Percentiles rank a stretch among this genome's conserved stretches.
phyloP scores from a whole-genome alignment of 2,329 filamentous ascomycete genomes.

The Paramyrothecium sp. region DNA sequence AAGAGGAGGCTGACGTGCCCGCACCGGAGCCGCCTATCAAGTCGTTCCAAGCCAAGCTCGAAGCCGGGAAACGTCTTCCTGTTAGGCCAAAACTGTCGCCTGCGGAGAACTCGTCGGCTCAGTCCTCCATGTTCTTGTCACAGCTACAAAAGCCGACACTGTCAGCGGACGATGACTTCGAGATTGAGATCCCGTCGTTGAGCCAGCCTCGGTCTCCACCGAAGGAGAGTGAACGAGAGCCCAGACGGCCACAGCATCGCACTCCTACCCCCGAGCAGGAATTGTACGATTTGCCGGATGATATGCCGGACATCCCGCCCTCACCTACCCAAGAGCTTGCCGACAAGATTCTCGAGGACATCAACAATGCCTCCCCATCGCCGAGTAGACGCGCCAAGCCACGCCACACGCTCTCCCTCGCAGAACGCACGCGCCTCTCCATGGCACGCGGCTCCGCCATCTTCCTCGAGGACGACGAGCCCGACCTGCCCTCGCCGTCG shows the following conservation, averaged over 20 bases:
- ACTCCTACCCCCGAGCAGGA: neutral
- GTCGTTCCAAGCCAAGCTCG: conserved; percentile 19
- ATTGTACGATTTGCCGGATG: neutral
- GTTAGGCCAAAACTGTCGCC: conserved; percentile 25
- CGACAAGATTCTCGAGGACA: conserved; percentile 55
- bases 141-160: neutral
- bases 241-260: neutral
- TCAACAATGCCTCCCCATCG: conserved; percentile 55
- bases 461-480: conserved; percentile 28
- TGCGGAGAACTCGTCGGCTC: conserved; percentile 17
- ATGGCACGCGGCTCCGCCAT: conserved; percentile 62
- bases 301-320: conserved; percentile 3
- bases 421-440: conserved; percentile 78
- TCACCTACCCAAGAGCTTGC: conserved; percentile 51
- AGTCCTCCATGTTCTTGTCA: neutral
- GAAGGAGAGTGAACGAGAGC: neutral
- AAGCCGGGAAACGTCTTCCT: conserved; percentile 15
- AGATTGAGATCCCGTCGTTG: neutral
- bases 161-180: neutral
- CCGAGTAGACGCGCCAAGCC: conserved; percentile 48
- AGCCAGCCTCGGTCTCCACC: neutral
- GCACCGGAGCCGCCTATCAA: conserved; percentile 15
- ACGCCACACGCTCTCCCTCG: conserved; percentile 60
- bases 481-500: conserved; percentile 17
- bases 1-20: conserved; percentile 33